These are phyloP conservation scores for Xerophyta viscosa DNA, from an alignment of 106 monocot genomes.

Conservation along the genomic window DNA sequence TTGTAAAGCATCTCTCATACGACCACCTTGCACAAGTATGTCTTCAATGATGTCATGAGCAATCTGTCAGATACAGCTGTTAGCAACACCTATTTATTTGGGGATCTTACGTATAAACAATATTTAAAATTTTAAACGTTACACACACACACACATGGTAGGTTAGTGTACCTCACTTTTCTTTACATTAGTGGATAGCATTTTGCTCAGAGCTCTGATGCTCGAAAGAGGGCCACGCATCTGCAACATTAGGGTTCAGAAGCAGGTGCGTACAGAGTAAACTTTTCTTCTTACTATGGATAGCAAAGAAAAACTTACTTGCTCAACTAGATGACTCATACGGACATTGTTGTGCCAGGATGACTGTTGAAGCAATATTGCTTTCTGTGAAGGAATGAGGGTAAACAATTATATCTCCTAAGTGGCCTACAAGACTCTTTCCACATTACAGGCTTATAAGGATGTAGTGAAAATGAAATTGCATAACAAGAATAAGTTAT, in stretches of 20 bases:
- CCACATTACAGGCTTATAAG: no score
- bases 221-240: constrained; percentile 70
- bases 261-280: background rate
- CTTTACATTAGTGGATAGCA: constrained; percentile 72
- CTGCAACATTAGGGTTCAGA: constrained; percentile 21
- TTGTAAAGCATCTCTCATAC: constrained; percentile 70
- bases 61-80: constrained; percentile 33
- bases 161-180: constrained; percentile 62
- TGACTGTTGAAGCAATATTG: constrained; percentile 70
- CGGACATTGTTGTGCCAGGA: constrained; percentile 88
- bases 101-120: background rate
- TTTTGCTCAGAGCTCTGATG: constrained; percentile 65
- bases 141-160: background rate
- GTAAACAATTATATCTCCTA: no score
- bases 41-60: constrained; percentile 72
- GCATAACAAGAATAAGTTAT: no score
- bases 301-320: constrained; percentile 48
- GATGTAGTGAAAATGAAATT: no score
- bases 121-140: background rate
- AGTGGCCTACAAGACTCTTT: no score
- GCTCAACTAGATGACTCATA: constrained; percentile 82
- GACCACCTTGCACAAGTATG: constrained; percentile 78
- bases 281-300: no score
- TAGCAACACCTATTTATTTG: background rate
- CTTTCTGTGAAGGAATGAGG: constrained; percentile 38